Conservation (phyloP, 75 land plant genomes). For the Chamaecyparis obtusa region DNA sequence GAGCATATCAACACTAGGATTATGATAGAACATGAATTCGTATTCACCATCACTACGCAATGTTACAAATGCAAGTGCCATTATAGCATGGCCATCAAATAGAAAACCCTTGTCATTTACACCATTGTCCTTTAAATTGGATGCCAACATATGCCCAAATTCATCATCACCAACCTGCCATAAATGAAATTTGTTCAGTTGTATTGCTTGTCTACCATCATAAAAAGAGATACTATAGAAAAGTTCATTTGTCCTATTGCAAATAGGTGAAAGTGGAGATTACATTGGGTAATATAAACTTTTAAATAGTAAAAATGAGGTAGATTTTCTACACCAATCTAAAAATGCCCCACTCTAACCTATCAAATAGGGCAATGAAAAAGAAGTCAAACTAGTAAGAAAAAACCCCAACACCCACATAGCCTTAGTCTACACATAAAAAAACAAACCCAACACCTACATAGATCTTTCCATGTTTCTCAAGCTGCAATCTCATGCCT, state of each 20-base stretch:
- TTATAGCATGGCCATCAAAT: constrained; percentile 42
- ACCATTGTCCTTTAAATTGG: constrained; percentile 31
- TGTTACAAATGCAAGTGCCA: constrained; percentile 57
- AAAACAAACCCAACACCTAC: too few relatives aligned
- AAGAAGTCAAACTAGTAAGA: too few relatives aligned
- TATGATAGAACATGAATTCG: constrained; percentile 73
- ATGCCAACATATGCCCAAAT: constrained; percentile 57
- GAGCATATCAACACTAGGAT: constrained; percentile 82
- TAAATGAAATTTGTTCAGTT: neutral
- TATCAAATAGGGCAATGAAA: too few relatives aligned
- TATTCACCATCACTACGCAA: constrained; percentile 41
- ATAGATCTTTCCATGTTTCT: too few relatives aligned
- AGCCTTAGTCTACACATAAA: too few relatives aligned
- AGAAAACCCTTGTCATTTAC: constrained; percentile 32
- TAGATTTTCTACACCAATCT: too few relatives aligned
- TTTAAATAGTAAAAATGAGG: too few relatives aligned
- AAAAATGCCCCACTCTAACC: too few relatives aligned
- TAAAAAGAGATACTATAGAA: neutral
- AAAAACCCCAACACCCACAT: too few relatives aligned
- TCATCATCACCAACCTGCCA: constrained; percentile 62
- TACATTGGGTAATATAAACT: too few relatives aligned
- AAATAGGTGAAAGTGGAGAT: neutral
- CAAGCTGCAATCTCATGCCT: too few relatives aligned
- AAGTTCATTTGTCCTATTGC: neutral
- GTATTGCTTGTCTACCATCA: neutral